Evolutionary conservation across 2,329 filamentous ascomycete genomes (phyloP), one percentile per base, ranked within the genome.

Genomic region (Phaeoacremonium minimum): DNA sequence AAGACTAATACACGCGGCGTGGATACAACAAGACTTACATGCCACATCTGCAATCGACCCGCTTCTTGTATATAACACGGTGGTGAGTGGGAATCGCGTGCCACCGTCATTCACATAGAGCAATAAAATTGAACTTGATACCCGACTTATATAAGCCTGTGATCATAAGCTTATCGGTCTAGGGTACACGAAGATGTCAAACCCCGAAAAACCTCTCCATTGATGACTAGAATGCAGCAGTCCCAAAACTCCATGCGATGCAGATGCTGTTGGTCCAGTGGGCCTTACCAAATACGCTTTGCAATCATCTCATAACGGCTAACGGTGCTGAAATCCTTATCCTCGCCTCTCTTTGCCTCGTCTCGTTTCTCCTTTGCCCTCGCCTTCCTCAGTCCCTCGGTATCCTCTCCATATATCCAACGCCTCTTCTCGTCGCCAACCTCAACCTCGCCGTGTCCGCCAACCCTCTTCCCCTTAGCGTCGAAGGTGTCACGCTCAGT

Each of bases 201-300:
- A n/a, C n/a, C n/a, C n/a, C n/a, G n/a, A n/a, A n/a, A n/a, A n/a
- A n/a, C n/a, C n/a, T n/a, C n/a, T n/a, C n/a, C n/a, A n/a, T n/a
- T n/a, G n/a, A n/a, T n/a, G n/a, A n/a, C n/a, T n/a, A n/a, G n/a
- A n/a, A n/a, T n/a, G n/a, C n/a, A n/a, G n/a, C n/a, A n/a, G n/a
- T n/a, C n/a, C n/a, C n/a, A n/a, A n/a, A n/a, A n/a, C n/a, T n/a
- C n/a, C n/a, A n/a, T n/a, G n/a, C n/a, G n/a, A n/a, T n/a, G n/a
- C n/a, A n/a, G n/a, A n/a, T n/a, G n/a, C n/a, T n/a, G n/a, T n/a
- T n/a, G n/a, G n/a, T n/a, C n/a, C n/a, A n/a, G n/a, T n/a, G n/a
- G n/a, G n/a, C n/a, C n/a, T n/a, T 61, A 97, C 93, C 93, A 98
- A 50, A 98, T 98, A 56, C 93, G 76, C 73, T 96, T 97, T 1